Evolutionary conservation across 2,329 filamentous ascomycete species (phyloP), one percentile per base, ranked within the genome.

Genomic region (Chalaropsis ovoidea): DNA sequence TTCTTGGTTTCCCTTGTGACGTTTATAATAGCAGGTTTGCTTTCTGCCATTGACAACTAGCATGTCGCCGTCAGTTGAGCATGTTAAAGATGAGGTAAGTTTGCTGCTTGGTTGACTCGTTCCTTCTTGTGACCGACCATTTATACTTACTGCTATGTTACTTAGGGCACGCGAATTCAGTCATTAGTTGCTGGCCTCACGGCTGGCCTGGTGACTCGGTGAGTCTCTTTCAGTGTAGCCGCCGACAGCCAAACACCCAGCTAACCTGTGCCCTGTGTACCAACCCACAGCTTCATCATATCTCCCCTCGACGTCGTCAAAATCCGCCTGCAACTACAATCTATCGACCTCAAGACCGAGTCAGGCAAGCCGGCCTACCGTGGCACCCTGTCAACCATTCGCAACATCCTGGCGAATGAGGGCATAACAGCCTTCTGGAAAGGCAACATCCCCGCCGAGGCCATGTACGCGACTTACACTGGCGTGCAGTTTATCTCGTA

Each of bases 281-380:
- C 13, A 52, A 24, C 15, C 19, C 24, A 7, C 63, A 91, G 89
- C 74, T 97, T 99, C 79, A 84, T 94, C 73, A 87, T 97, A 73
- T 90, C 94, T 19, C 94, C 94, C 64, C 88, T 99, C 70, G 94
- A 99, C 76, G 94, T 99, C 69, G 86, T 97, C 77, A 97, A 99
- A 80, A 99, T 99, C 77, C 89, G 94, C 60, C 86, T 97, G 58
- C 94, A 99, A 75, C 85, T 99, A 19, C 94, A 97, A 76, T 65
- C 66, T 43, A 35, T 65, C 54, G 63, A 65, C 64, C 31, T 61
- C 42, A 47, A 47, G 15, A 2, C 43, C 13, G 15, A 42, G n/a
- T n/a, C 62, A 8, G 5, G 31, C 35, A 31, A 35, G 22, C 15
- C 52, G 11, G 77, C 78, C 58, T 89, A 93, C 77, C 90, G 87